These are phyloP conservation scores for Talaromyces wortmannii DNA, from an alignment of 495 filamentous ascomycete species.

Conservation along the genomic window DNA sequence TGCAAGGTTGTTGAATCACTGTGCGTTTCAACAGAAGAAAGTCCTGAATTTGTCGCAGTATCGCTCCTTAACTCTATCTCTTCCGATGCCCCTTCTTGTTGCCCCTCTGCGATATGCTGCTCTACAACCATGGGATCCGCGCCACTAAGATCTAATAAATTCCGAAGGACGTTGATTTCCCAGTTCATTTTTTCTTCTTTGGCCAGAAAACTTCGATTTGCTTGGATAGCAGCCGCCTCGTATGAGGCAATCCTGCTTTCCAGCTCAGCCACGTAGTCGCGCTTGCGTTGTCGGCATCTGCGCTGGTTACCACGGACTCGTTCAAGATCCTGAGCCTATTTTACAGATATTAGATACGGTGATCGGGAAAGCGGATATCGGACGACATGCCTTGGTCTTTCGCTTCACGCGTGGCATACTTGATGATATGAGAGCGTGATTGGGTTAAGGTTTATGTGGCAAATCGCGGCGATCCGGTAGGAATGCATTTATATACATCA, in stretches of 20 bases:
- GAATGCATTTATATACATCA: no score
- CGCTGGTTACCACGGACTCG: conserved; percentile 11
- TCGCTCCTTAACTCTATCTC: not conserved
- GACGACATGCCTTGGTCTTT: not conserved
- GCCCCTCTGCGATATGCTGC: not conserved
- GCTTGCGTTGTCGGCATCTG: conserved; percentile 5
- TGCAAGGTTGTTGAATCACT: conserved; percentile 1
- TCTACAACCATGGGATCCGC: not conserved
- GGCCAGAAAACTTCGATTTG: not conserved
- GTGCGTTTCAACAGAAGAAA: not conserved
- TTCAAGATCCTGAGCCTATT: conserved; percentile 9
- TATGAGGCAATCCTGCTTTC: conserved; percentile 4
- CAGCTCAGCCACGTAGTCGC: conserved; percentile 6
- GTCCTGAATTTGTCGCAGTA: not conserved
- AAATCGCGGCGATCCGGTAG: no score
- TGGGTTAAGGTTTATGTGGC: no score
- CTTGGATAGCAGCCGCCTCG: not conserved
- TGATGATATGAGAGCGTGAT: not conserved
- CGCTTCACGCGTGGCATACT: conserved; percentile 1
- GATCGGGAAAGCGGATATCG: not conserved
- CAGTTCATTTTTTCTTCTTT: not conserved
- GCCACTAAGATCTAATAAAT: not conserved
- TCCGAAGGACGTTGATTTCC: not conserved
- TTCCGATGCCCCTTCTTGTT: not conserved
- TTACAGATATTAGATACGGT: not conserved